Conservation (phyloP, 2,329 filamentous ascomycete genomes). For the Penicillium oxalicum region DNA sequence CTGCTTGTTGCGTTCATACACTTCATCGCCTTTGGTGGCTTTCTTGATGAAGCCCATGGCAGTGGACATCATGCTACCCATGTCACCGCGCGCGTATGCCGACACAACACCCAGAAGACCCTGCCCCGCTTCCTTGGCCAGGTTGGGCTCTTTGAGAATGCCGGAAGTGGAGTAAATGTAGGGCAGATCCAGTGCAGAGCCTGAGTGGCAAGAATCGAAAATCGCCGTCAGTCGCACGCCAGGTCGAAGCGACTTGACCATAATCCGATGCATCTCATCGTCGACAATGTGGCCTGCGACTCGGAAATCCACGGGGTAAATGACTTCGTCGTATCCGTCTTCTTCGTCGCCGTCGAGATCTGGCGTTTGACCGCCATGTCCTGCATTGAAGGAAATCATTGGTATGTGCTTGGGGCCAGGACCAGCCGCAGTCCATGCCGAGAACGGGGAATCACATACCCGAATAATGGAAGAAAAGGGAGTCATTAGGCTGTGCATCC, state of each 20-base stretch:
- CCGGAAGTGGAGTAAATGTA: slow-evolving; percentile 64
- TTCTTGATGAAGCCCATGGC: slow-evolving; percentile 85
- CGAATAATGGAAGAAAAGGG: slow-evolving; percentile 95
- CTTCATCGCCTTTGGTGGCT: slow-evolving; percentile 70
- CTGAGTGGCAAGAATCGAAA: slow-evolving; percentile 64
- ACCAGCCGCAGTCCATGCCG: not conserved
- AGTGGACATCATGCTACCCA: slow-evolving; percentile 71
- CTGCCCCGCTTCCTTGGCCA: slow-evolving; percentile 62
- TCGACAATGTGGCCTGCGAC: slow-evolving; percentile 67
- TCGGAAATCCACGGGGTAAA: slow-evolving; percentile 70
- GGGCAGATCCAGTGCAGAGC: slow-evolving; percentile 60
- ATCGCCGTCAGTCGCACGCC: slow-evolving; percentile 73
- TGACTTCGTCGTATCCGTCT: slow-evolving; percentile 71
- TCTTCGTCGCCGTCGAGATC: slow-evolving; percentile 71
- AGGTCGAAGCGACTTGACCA: slow-evolving; percentile 69
- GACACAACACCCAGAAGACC: slow-evolving; percentile 62
- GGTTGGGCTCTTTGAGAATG: slow-evolving; percentile 63
- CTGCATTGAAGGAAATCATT: slow-evolving; percentile 32
- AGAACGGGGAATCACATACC: slow-evolving; percentile 48
- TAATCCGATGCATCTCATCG: slow-evolving; percentile 70
- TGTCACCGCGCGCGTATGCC: slow-evolving; percentile 76
- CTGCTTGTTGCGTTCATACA: slow-evolving; percentile 70
- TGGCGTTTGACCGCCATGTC: slow-evolving; percentile 69
- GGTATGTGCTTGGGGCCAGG: not conserved
- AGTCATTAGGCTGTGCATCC: slow-evolving; percentile 85